Conservation (phyloP, 202 grass and related monocot genomes). For the Dendrocalamus latiflorus region DNA sequence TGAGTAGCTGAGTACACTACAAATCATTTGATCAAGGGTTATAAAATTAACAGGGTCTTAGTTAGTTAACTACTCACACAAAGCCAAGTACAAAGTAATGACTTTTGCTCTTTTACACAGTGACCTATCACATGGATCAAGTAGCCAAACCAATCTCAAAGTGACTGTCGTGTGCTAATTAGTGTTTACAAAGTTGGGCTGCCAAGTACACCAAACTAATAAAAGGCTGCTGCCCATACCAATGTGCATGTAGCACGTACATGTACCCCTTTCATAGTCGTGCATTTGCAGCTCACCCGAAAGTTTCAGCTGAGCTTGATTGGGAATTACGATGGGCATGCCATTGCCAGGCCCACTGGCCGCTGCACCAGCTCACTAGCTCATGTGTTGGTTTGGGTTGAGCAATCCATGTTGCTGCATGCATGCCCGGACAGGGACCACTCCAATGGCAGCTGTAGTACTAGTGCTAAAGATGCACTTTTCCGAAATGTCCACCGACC, state of each 20-base stretch:
- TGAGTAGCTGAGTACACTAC: not conserved
- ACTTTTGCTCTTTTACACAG: not conserved
- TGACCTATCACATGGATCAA: not conserved
- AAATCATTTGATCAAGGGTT: not conserved
- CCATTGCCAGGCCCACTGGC: too few relatives aligned
- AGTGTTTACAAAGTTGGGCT: not conserved
- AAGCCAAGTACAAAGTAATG: not conserved
- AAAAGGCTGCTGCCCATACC: not conserved
- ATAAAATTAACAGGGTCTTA: not conserved
- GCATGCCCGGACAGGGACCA: not conserved
- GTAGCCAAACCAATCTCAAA: not conserved
- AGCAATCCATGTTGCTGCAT: conserved; percentile 7
- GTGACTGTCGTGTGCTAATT: not conserved
- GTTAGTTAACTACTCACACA: not conserved
- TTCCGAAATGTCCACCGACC: not conserved
- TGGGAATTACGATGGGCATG: not conserved
- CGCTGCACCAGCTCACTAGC: not conserved
- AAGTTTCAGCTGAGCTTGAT: not conserved
- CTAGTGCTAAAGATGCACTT: not conserved
- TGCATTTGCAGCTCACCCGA: not conserved
- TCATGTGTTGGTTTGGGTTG: not conserved
- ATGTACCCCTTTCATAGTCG: not conserved
- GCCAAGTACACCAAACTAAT: not conserved
- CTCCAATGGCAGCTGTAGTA: not conserved
- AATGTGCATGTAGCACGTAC: not conserved